Evolutionary conservation across 177 flowering plant species (phyloP).

Genomic region (Tripterygium wilfordii): DNA sequence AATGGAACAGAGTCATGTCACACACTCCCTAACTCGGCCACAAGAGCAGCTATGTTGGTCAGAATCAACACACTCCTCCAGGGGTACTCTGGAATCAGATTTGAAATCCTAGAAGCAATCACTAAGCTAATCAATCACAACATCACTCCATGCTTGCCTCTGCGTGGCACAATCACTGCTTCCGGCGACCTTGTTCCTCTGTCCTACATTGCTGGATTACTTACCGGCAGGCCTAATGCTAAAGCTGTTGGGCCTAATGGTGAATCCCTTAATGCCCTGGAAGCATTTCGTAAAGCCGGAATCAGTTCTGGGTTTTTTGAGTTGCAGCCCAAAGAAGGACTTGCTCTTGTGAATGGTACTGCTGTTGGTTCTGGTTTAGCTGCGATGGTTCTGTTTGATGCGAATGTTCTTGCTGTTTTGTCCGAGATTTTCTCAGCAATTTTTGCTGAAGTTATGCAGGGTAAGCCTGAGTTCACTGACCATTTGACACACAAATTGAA

Average conservation of each 20-base stretch:
- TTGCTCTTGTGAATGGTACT: slow-evolving; percentile 41
- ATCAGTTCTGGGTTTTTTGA: slow-evolving; percentile 29
- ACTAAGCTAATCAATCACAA: slow-evolving; percentile 30
- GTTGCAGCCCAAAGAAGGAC: slow-evolving; percentile 44
- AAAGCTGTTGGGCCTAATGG: slow-evolving; percentile 27
- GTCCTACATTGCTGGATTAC: slow-evolving; percentile 36
- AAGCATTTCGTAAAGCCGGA: slow-evolving; percentile 27
- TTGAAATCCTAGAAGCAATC: slow-evolving; percentile 38
- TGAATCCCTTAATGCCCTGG: slow-evolving; percentile 16
- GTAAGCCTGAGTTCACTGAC: slow-evolving; percentile 40
- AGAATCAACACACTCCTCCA: slow-evolving; percentile 43
- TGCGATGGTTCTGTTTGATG: slow-evolving; percentile 34
- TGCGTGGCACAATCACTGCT: slow-evolving; percentile 39
- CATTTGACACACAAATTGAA: slow-evolving; percentile 37
- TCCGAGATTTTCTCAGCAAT: slow-evolving; percentile 33
- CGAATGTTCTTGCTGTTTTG: slow-evolving; percentile 28
- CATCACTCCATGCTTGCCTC: slow-evolving; percentile 34
- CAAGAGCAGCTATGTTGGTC: slow-evolving; percentile 39
- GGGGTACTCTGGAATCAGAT: slow-evolving; percentile 42
- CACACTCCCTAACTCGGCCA: slow-evolving; percentile 28
- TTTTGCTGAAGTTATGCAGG: slow-evolving; percentile 43
- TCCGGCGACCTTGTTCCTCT: slow-evolving; percentile 37
- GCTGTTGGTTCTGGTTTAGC: slow-evolving; percentile 47
- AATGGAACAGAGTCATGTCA: slow-evolving; percentile 22
- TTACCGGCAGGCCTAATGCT: slow-evolving; percentile 36